A percentile compares a stretch with the other conserved stretches of the same genome.
Conservation (phyloP, 2,329 filamentous ascomycete genomes). For the Trichoderma cornu-damae region DNA sequence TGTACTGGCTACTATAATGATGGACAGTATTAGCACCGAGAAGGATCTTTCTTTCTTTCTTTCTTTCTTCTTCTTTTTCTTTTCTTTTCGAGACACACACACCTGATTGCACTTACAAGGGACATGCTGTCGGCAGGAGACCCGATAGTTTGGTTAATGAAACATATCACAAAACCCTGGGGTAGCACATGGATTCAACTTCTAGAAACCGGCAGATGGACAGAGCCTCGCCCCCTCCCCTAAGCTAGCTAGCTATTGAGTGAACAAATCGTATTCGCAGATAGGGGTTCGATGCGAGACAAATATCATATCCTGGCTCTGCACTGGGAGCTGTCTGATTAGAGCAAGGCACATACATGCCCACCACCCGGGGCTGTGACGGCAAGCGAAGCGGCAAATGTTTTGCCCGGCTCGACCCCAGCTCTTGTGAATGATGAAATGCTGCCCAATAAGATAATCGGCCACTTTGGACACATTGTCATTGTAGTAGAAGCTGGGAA, state of each 20-base stretch:
- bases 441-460: no score
- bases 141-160: background rate
- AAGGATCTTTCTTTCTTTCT: no score
- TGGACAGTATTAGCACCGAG: no score
- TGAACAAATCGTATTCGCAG: background rate
- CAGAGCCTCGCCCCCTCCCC: background rate
- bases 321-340: background rate
- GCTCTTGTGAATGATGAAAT: no score
- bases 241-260: background rate
- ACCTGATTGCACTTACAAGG: background rate
- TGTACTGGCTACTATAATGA: no score
- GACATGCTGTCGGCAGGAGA: background rate
- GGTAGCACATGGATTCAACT: slow-evolving; percentile 7
- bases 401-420: no score
- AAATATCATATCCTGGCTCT: background rate
- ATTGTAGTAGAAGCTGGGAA: no score
- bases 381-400: background rate
- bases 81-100: background rate
- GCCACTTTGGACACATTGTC: no score
- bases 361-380: background rate
- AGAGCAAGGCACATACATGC: background rate
- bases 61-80: no score
- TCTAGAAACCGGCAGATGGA: background rate
- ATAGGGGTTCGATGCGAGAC: background rate
- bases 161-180: background rate